Base-by-base conservation (phyloP, 345 rosid genomes). In the Bruguiera gymnorhiza region DNA sequence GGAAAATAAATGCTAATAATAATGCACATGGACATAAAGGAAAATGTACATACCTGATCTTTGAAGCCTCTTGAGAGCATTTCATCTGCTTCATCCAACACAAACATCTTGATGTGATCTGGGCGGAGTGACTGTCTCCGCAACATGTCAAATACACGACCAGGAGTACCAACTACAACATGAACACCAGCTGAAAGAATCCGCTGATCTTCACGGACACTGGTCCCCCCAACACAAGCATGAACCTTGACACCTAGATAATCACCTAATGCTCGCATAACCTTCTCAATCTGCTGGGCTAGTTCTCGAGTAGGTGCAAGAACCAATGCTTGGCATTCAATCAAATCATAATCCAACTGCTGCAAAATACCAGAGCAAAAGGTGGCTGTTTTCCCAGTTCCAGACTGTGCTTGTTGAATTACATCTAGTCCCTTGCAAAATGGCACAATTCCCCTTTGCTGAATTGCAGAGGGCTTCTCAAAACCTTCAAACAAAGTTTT, bases 381-480 rank as follows among this genome's bases (percentile, higher is more conserved):
- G 1, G 79, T 75, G 10, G 79, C 70, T 11, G 75, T 75, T 55
- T 75, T 75, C 32, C 79, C 73, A 32, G 78, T 75, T 63, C 70
- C 70, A 23, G 73, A 69, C 15, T 75, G 78, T 56, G 77, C 77
- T 29, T 73, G 77, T 18, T 73, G 77, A 34, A 73, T 73, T 7
- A 73, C 77, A 73, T 73, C 78, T 43, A 75, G 67, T 61, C 77
- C 77, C 71, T 75, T 51, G 67, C 66, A 70, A 64, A 70, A 70
- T 36, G 74, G 79, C 31, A 75, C 75, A 27, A 75, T 75, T 11
- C 79, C 79, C 31, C 75, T 70, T 54, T 70, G 71, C 58, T 75
- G 79, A 32, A 75, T 75, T 31, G 79, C 71, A 52, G 75, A 75
- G n/a, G 75, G 79, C 74, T 75, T 75, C 70, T 75, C 79, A 53